Evolutionary conservation across 2,329 filamentous ascomycete genomes (phyloP), one percentile per base, ranked within the genome.

Genomic region (Didymellaceae sp.): DNA sequence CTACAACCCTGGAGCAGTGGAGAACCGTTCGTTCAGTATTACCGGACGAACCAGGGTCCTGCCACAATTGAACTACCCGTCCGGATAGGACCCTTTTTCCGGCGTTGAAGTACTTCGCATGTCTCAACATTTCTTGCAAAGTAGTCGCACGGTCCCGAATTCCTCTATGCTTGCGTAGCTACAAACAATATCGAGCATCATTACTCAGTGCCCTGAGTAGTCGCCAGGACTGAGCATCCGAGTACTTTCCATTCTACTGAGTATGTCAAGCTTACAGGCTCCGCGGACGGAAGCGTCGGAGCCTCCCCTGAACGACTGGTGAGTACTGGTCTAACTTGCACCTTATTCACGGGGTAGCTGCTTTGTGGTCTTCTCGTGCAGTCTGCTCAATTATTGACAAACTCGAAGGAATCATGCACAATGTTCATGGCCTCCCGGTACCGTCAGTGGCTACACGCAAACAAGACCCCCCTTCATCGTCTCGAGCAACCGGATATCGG

Each of bases 21-120:
- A 42, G 37, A 52, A 34, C 41, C 42, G 41, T 51, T 41, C 25
- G 18, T 42, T 41, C 35, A 41, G 35, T 6, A 41, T 37, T 31
- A 45, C 30, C 26, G n/a, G 32, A 28, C 42, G 11, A 45, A 28
- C 32, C 25, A 26, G 37, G 31, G 18, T 33, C 31, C 21, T 41
- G 9, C 26, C 28, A 33, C 28, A 42, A 24, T 31, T 38, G 10
- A 24, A 30, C 24, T 31, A 37, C 25, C 46, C n/a, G 28, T 40
- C 34, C 34, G 34, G 39, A 42, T 45, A 22, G 18, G 16, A 31
- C 30, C 8, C 30, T 40, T 31, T 10, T 39, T 39, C 21, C 13
- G 9, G n/a, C 34, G 28, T 28, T 30, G 17, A 35, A 41, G 25
- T 10, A 45, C 26, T 20, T 32, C 17, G 26, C 42, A 43, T 26